Evolutionary conservation across 805 yeast species (phyloP), one percentile per base, ranked within the genome.

Genomic region (Candida fluviatilis): DNA sequence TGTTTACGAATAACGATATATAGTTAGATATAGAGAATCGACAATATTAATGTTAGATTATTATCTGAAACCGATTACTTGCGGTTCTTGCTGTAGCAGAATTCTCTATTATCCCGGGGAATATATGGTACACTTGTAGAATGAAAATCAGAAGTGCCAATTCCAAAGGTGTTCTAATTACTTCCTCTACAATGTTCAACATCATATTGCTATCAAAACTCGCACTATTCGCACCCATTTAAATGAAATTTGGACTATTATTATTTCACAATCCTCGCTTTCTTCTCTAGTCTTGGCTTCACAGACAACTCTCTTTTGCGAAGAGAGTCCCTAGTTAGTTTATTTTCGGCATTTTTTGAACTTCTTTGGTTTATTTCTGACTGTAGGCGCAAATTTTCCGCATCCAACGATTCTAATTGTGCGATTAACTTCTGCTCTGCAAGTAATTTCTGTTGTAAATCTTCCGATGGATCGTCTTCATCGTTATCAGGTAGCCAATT

Each of bases 401-500:
- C 40, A 28, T 52, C 58, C n/a, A 63, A 38, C 26, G 47, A 44
- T 8, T 40, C 41, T 28, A 62, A 48, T 29, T 60, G 57, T 13
- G 46, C 47, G 18, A 50, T 41, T 35, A 66, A 49, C 21, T 40
- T 47, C 15, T 50, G 54, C 34, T 62, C 64, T 30, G 45, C 38
- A 12, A 23, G 38, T 3, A 44, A 15, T 27, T 51, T 52, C 6
- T 42, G 44, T 4, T 49, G 54, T 3, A 47, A 30, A 7, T 51
- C 55, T 29, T 48, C 51, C 14, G 41, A 24, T 25, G 40, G 48
- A 13, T 42, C 50, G n/a, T 49, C 55, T 5, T 49, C 53, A 2
- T 41, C 55, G 15, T 46, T 57, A 18, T 45, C 49, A 18, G 43
- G 44, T 18, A 46, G 54, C 69, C 77, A 64, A 35, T 61, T 61